Base-by-base conservation (phyloP, 1,139 yeast genomes). In the Lodderomyces jiufengensis region DNA sequence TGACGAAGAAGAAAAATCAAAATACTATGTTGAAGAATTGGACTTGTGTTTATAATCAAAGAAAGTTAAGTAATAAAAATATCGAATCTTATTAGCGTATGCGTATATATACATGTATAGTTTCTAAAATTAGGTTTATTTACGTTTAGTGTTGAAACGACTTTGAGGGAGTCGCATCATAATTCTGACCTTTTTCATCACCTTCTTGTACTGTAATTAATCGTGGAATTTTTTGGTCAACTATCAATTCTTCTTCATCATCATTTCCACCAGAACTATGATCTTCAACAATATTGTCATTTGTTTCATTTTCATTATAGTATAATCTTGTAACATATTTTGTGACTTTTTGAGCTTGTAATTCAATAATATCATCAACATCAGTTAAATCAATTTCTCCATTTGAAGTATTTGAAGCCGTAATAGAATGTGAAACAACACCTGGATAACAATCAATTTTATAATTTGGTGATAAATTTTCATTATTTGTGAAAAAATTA, bases 291-390 rank as follows among this genome's bases (percentile, higher is more conserved):
- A 29, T 14, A 6, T 33, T 30, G 2, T 24, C 38, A 12, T 29
- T 31, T 11, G 13, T 24, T 3, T 63, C 66, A 3, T 47, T 38
- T 38, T 73, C 78, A 25, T 54, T 49, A 22, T 52, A 49, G 48
- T 78, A 78, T 21, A 60, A 46, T 44, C 56, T 52, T 18, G 66
- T 70, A 5, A 65, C 67, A 36, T 63, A 64, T 23, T 65, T 55
- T 0, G 84, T 77, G 20, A 79, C 62, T 46, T 61, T 59, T 40
- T 74, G 57, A 0, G 83, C 66, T 49, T 78, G 84, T 31, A 57
- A 61, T 44, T 78, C 81, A 29, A 71, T 47, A 1, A 76, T 54
- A 41, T 75, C 82, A 9, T 57, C 55, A 12, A 46, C 44, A 25
- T 60, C 64, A 9, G 52, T 47, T 36, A 50, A 46, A 32, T 59